Conservation (phyloP, 768 basidiomycete genomes). For the Auricularia sp. region DNA sequence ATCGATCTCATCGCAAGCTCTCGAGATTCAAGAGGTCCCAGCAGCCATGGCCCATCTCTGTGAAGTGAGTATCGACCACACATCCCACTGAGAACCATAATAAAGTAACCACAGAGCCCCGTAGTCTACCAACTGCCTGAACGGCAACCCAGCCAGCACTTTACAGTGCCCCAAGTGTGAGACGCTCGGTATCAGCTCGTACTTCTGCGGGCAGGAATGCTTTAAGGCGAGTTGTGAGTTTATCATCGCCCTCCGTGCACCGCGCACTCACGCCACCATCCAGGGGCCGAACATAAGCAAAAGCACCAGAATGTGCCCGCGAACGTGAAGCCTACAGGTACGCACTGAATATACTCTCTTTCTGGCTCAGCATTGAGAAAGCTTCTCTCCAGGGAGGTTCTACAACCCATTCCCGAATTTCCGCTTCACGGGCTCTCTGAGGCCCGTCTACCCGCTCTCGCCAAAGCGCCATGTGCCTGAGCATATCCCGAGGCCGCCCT, state of each 20-base stretch:
- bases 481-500: conserved; percentile 83
- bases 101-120: not conserved
- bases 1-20: too few species aligned
- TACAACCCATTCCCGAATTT: conserved; percentile 74
- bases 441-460: conserved; percentile 84
- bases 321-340: too few species aligned
- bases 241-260: conserved; percentile 6
- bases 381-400: conserved; percentile 45
- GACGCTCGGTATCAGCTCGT: conserved; percentile 80
- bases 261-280: conserved; percentile 5
- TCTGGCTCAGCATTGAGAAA: too few species aligned
- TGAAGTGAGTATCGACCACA: not conserved
- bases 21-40: too few species aligned
- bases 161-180: conserved; percentile 91
- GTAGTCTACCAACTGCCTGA: conserved; percentile 36
- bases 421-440: conserved; percentile 67
- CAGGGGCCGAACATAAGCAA: not conserved
- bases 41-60: too few species aligned
- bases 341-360: too few species aligned
- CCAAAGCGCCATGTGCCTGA: conserved; percentile 65
- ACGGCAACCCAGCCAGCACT: conserved; percentile 74
- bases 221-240: conserved; percentile 89
- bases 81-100: not conserved
- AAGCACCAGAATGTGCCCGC: not conserved
- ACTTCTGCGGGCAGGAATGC: conserved; percentile 92